Evolutionary conservation across 495 filamentous ascomycete genomes (phyloP).

Genomic region (Parathielavia hyrcaniae): DNA sequence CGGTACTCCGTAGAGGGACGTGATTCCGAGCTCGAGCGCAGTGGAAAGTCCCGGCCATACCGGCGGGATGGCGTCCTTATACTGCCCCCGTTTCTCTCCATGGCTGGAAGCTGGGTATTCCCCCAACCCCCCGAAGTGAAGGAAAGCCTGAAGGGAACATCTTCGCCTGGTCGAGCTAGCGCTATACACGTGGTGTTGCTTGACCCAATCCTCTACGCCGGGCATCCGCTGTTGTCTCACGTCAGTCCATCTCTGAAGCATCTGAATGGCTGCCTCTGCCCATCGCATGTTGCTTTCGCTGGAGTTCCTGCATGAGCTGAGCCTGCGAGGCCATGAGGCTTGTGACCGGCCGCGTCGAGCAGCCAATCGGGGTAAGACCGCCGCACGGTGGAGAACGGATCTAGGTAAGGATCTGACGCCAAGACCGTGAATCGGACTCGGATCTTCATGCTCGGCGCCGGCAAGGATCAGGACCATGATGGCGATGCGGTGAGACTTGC

Average conservation of each 20-base stretch:
- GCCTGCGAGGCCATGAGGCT: not conserved
- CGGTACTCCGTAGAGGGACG: no score
- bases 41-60: not conserved
- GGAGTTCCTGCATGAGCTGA: slow-evolving; percentile 11
- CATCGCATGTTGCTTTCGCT: not conserved
- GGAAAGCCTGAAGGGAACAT: no score
- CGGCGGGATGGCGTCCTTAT: not conserved
- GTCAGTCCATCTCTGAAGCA: not conserved
- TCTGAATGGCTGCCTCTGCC: not conserved
- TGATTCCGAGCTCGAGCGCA: not conserved
- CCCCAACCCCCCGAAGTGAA: no score
- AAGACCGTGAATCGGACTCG: not conserved
- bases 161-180: not conserved
- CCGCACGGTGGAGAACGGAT: not conserved
- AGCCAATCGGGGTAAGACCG: slow-evolving; percentile 2
- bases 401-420: not conserved
- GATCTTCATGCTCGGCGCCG: not conserved
- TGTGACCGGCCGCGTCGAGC: not conserved
- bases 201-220: not conserved
- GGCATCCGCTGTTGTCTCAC: slow-evolving; percentile 3
- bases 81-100: not conserved
- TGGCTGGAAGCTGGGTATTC: not conserved
- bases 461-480: no score
- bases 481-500: no score
- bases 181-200: not conserved